Conservation (phyloP, 164 flowering plant genomes). For the Chimonanthus praecox region DNA sequence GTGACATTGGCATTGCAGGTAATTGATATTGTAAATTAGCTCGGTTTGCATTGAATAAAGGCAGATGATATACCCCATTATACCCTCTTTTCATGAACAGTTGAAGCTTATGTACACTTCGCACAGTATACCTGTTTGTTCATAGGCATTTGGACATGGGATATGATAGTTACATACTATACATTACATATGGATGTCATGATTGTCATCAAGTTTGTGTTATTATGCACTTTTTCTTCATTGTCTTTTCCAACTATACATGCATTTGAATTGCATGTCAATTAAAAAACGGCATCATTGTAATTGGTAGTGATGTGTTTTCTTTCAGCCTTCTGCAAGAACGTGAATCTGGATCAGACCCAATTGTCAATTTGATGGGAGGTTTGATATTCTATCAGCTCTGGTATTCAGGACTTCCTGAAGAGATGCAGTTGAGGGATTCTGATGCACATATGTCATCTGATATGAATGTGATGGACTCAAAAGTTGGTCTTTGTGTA, state of each 20-base stretch:
- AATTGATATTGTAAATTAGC: not conserved
- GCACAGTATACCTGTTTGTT: not conserved
- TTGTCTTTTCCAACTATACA: not conserved
- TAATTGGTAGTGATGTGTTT: not conserved
- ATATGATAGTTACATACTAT: too few relatives aligned
- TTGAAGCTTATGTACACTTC: not conserved
- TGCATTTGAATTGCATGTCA: not conserved
- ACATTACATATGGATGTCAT: not conserved
- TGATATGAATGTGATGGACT: constrained; percentile 19
- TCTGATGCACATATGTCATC: constrained; percentile 20
- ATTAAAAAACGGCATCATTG: not conserved
- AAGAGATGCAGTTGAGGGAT: constrained; percentile 40
- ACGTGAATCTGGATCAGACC: constrained; percentile 27
- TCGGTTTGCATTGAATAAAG: not conserved
- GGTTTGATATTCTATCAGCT: constrained; percentile 57
- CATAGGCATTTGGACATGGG: not conserved
- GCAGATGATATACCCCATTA: not conserved
- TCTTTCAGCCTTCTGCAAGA: constrained; percentile 45
- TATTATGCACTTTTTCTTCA: not conserved
- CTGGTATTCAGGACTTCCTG: constrained; percentile 56
- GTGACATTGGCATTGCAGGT: not conserved
- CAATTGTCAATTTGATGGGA: constrained; percentile 44
- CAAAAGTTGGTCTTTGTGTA: not conserved
- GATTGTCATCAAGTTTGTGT: not conserved
- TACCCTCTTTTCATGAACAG: not conserved